Evolutionary conservation across 805 yeast genomes (phyloP).

Genomic region (Candida silvatica): DNA sequence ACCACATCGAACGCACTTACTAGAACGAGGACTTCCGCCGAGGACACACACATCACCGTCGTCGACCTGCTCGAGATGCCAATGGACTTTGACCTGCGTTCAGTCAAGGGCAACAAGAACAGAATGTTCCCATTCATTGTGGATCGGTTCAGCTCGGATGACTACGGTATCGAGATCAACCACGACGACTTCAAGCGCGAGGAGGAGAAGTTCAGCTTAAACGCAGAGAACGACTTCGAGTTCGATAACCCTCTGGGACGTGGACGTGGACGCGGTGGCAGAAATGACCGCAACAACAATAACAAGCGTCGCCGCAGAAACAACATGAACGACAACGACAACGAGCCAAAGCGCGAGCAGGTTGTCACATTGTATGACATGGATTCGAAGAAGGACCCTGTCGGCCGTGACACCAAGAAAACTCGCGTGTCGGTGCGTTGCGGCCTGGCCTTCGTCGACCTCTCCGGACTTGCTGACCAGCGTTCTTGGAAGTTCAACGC

Average conservation of each 20-base stretch:
- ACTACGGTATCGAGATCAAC: constrained; percentile 77
- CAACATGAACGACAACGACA: not conserved
- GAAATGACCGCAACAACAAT: constrained; percentile 10
- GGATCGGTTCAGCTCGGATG: constrained; percentile 60
- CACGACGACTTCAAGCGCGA: constrained; percentile 51
- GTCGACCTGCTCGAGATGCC: constrained; percentile 36
- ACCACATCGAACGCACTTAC: not conserved
- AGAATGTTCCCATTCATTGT: constrained; percentile 72
- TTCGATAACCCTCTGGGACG: constrained; percentile 18
- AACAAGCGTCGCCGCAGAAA: constrained; percentile 8
- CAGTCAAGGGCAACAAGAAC: constrained; percentile 34
- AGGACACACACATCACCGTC: constrained; percentile 19
- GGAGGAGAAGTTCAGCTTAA: constrained; percentile 27
- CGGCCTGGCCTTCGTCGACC: constrained; percentile 67
- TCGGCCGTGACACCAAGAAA: constrained; percentile 6
- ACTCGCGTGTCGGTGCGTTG: constrained; percentile 45
- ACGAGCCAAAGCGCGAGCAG: constrained; percentile 2
- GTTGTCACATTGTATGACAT: constrained; percentile 13
- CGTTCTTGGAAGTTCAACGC: constrained; percentile 74
- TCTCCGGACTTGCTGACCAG: constrained; percentile 77
- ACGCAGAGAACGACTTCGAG: constrained; percentile 13
- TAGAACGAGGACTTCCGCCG: constrained; percentile 3
- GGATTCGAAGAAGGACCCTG: constrained; percentile 19
- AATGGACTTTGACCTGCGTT: constrained; percentile 47
- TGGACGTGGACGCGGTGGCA: constrained; percentile 21